These are phyloP conservation scores for Stenocarpella maydis DNA, from an alignment of 2,329 filamentous ascomycete species.

Conservation along the genomic window DNA sequence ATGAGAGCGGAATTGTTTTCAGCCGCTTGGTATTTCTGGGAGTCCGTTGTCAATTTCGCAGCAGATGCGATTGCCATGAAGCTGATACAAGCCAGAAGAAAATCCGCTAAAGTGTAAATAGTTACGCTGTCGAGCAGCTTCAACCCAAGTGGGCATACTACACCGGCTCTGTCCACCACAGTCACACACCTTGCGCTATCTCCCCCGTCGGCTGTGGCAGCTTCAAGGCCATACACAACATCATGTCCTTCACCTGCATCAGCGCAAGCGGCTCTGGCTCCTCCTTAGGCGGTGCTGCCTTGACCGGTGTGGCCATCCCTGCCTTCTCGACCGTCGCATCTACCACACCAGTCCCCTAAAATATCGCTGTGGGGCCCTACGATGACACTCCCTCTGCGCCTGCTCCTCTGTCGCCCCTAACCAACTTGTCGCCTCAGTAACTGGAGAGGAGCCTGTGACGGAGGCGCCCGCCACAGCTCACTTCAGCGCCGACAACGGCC, in stretches of 20 bases:
- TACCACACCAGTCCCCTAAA: background rate
- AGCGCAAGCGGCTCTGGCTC: conserved; percentile 34
- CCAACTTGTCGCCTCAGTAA: background rate
- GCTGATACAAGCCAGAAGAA: background rate
- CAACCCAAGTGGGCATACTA: conserved; percentile 67
- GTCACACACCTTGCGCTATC: conserved; percentile 68
- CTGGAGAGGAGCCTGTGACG: background rate
- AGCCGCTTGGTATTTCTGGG: background rate
- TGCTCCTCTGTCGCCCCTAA: background rate
- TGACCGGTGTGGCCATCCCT: background rate
- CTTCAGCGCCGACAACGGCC: background rate
- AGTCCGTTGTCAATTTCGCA: background rate
- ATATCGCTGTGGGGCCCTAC: background rate
- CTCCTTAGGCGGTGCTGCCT: background rate
- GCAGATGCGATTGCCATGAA: too few relatives aligned
- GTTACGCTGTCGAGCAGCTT: conserved; percentile 57
- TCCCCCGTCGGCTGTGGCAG: conserved; percentile 47
- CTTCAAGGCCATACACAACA: conserved; percentile 44
- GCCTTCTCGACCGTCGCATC: background rate
- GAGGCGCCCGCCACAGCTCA: background rate
- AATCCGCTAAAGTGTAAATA: too few relatives aligned
- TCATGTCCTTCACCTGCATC: conserved; percentile 64
- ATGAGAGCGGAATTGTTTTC: too few relatives aligned
- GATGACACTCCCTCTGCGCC: background rate
- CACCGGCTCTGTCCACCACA: conserved; percentile 68